Base-by-base conservation (phyloP, 352 stramenopile species). In the Globisporangium perplexum region DNA sequence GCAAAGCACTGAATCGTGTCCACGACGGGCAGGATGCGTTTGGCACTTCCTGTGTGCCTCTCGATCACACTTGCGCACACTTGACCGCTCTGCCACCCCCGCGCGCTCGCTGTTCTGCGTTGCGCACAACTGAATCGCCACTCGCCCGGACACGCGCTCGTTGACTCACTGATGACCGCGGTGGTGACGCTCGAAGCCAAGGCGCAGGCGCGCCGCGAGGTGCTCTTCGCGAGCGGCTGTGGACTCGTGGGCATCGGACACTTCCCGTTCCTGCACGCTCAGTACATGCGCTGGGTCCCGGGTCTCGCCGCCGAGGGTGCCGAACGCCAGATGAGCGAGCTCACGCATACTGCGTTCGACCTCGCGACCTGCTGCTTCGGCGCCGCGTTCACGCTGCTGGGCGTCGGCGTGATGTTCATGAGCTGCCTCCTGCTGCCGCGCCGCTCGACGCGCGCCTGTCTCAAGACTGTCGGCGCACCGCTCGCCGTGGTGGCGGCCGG, bases 221-320 rank as follows among this genome's bases (percentile, higher is more conserved):
- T 68, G 55, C 60, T 72, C 39, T 72, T 66, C 42, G 56, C 53
- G n/a, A 47, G 56, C 18, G 60, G 64, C 36, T 66, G 64, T 20
- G 64, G 60, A 0, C 53, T 72, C 39, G 56, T 68, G 20, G 63
- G 64, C 56, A 56, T 68, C 26, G 64, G 64, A 0, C 51, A 67
- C 22, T 67, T 71, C 38, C 63, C 63, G 36, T 71, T 65, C 52
- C 53, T 62, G 45, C 55, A 55, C 5, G 48, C 49, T n/a, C 24
- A 18, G 17, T 59, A 48, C 36, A 28, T 23, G 17, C 17, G n/a
- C 23, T 53, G 46, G 36, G 35, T 36, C 11, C 26, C 4, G 14
- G 24, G 53, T 33, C 22, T 31, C 26, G 39, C 4, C 20, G 20
- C 33, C 4, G 18, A 36, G 4, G 39, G 10, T n/a, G 20, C 33